Base-by-base conservation (phyloP, 2,329 filamentous ascomycete genomes). In the Pyricularia sp. region DNA sequence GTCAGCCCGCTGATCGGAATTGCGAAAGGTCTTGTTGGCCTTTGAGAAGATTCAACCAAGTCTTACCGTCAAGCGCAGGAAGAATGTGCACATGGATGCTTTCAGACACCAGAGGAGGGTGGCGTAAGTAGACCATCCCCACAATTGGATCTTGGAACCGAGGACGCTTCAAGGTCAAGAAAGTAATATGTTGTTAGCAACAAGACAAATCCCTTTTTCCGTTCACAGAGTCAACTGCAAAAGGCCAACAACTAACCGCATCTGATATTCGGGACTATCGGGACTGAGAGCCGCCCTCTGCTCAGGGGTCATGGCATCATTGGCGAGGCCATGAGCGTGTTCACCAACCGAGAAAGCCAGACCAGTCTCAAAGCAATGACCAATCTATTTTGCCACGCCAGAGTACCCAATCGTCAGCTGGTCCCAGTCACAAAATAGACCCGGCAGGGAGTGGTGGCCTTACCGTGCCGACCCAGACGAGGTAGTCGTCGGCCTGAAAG, bases 401-500 rank as follows among this genome's bases (percentile, higher is more conserved):
- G 4, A 36, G 6, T 14, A 26, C 12, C 0, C 12, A 30, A 26
- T 9, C 12, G 33, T 65, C n/a, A 65, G 64, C 64, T 36, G 20
- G n/a, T 17, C 7, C n/a, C 7, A 10, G 31, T 33, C 31, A 36
- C 2, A 36, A 50, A 68, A 33, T 36, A 4, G 20, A 4, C 20
- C n/a, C n/a, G n/a, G n/a, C n/a, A n/a, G 1, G 36, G 2, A 28
- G 14, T 5, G 25, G 12, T 66, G 9, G 30, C 74, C 82, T 73
- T 75, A 88, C 84, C 70, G 81, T 80, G 5, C 83, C 85, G 23
- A 86, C n/a, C 64, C 83, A 76, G 77, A 88, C 86, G 33, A 90
- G 73, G 72, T 85, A 88, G 70, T 90, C 88, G 74, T 89, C 87
- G 0, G 81, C 78, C 71, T 82, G 80, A 69, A 89, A 81, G n/a